Base-by-base conservation (phyloP, 2,329 filamentous ascomycete genomes). In the Alternaria solani region DNA sequence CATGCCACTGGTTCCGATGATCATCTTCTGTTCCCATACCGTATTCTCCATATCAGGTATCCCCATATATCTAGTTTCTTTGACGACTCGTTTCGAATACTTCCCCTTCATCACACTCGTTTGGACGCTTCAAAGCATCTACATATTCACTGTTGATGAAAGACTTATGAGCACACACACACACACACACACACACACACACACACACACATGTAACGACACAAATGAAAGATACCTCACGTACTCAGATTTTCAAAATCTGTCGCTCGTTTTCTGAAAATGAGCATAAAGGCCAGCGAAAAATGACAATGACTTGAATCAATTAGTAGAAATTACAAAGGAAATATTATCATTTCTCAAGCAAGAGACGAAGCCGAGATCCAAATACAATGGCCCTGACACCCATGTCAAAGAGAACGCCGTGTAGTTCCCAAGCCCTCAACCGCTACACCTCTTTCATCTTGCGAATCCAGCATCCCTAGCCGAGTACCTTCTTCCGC, bases 401-500 rank as follows among this genome's bases (percentile, higher is more conserved):
- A 25, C 12, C 39, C 4, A 23, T 41, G 7, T 11, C 11, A 3
- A 23, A 23, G 23, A 30, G 28, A 30, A 30, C 28, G 28, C 28
- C 28, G 11, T 30, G 9, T 11, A 30, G 28, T 30, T 30, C 9
- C 28, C 4, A 8, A 30, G 11, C 9, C 11, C 0, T 12, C 8
- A 30, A 11, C 5, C 11, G 28, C 11, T 30, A 30, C 28, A 5
- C 28, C 32, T 14, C 32, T 6, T 6, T 49, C 16, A 59, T 32
- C 57, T 32, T 7, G 52, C 57, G 12, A 46, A 44, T 8, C 57
- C 57, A 34, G 57, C 57, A 36, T 51, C 52, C 39, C 57, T 56
- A 14, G 52, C 52, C 16, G 32, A 41, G 14, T 32, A 43, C 18
- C 38, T 30, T n/a, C 57, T 44, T 14, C 14, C 39, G 47, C 30